Conservation (phyloP, 352 stramenopile species). For the Phytophthora agathidicida region DNA sequence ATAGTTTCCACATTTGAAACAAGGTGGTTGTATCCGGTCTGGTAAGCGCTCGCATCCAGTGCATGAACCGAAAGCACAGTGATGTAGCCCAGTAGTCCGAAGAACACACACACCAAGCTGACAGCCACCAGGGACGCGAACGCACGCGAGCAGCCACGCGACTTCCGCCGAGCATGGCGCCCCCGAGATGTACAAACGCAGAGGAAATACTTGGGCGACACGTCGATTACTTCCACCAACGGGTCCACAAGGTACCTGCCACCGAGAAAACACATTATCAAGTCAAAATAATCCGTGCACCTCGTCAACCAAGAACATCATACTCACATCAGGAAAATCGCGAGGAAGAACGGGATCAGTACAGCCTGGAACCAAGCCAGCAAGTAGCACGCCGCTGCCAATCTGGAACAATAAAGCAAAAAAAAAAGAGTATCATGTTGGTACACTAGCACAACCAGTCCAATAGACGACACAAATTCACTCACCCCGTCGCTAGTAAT, state of each 20-base stretch:
- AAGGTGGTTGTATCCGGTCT: conserved; percentile 82
- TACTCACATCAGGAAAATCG: conserved; percentile 86
- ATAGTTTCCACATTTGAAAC: conserved; percentile 70
- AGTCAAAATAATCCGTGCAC: neutral
- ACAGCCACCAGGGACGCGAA: conserved; percentile 85
- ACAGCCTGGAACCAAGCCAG: conserved; percentile 87
- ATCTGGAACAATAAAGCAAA: conserved; percentile 28
- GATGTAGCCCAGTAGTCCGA: conserved; percentile 87
- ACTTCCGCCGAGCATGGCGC: conserved; percentile 75
- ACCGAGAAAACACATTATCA: neutral
- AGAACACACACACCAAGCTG: conserved; percentile 88
- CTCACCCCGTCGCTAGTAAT: conserved; percentile 77
- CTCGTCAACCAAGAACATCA: neutral
- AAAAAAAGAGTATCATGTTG: conserved; percentile 9
- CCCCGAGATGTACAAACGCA: conserved; percentile 85
- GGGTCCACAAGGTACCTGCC: conserved; percentile 83
- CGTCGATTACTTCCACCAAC: conserved; percentile 88
- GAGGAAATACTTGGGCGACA: conserved; percentile 87
- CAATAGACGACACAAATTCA: neutral
- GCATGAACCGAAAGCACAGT: conserved; percentile 87
- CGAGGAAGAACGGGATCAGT: conserved; percentile 88
- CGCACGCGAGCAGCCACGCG: conserved; percentile 80
- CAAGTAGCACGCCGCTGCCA: conserved; percentile 81
- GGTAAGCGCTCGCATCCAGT: conserved; percentile 81
- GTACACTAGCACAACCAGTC: neutral